Conservation (phyloP, 441 rosid species). For the Corymbia calophylla region DNA sequence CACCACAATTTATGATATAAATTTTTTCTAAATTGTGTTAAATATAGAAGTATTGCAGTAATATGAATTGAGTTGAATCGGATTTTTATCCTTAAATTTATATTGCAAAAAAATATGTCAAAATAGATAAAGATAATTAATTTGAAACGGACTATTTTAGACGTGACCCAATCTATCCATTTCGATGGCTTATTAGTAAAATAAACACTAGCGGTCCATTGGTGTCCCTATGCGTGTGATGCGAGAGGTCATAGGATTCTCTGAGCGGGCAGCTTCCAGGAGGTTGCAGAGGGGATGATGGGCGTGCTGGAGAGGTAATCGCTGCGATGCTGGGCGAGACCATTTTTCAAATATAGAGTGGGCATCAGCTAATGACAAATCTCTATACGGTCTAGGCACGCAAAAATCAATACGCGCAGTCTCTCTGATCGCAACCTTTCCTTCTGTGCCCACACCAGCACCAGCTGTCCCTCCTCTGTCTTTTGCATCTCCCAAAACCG, state of each 20-base stretch:
- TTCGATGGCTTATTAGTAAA: not conserved
- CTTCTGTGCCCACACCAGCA: not conserved
- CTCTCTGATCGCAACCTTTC: not conserved
- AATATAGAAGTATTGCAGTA: not conserved
- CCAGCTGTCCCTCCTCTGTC: not conserved
- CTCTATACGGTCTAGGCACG: not conserved
- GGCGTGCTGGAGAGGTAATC: not conserved
- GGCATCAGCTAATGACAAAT: not conserved
- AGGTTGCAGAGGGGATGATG: not conserved
- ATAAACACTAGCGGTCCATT: not conserved
- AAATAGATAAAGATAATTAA: no score
- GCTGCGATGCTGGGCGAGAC: not conserved
- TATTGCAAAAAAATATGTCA: no score
- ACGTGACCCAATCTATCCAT: not conserved
- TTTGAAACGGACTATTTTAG: no score
- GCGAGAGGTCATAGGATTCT: not conserved
- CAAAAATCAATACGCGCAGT: not conserved
- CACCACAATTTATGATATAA: no score
- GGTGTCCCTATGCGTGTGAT: not conserved
- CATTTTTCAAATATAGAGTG: not conserved
- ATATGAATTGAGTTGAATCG: rapidly evolving
- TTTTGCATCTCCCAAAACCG: not conserved
- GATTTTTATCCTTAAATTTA: no score
- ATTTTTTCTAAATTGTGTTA: no score
- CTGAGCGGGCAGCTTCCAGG: not conserved